A percentile compares a stretch with the other conserved stretches of the same genome.
These are phyloP conservation scores for Pichia cephalocereana DNA, from an alignment of 805 yeast genomes.

Conservation along the genomic window DNA sequence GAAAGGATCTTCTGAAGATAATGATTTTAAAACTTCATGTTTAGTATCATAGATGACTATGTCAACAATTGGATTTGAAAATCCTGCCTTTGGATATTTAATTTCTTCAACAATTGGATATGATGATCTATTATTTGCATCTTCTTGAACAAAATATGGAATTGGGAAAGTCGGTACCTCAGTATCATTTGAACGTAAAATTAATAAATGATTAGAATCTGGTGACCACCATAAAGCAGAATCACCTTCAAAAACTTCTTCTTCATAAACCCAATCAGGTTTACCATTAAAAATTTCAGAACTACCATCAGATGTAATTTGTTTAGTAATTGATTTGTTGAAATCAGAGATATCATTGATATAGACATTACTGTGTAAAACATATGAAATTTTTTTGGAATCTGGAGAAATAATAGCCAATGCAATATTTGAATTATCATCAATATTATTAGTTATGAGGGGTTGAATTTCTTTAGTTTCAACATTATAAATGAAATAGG, in stretches of 20 bases:
- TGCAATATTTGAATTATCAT: constrained; percentile 24
- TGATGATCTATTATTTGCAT: constrained; percentile 18
- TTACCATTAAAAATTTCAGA: constrained; percentile 70
- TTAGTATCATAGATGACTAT: constrained; percentile 36
- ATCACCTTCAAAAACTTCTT: constrained; percentile 69
- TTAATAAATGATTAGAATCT: constrained; percentile 53
- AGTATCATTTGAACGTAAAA: constrained; percentile 63
- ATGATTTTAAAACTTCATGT: constrained; percentile 13
- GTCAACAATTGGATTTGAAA: constrained; percentile 58
- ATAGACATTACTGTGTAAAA: constrained; percentile 61
- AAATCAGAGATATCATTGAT: constrained; percentile 31
- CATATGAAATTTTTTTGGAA: constrained; percentile 56
- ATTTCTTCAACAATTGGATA: constrained; percentile 55
- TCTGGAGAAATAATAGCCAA: constrained; percentile 68
- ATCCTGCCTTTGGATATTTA: constrained; percentile 84
- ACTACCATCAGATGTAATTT: constrained; percentile 65
- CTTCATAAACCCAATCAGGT: constrained; percentile 95
- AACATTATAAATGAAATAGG: constrained; percentile 54
- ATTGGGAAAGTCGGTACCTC: constrained; percentile 63
- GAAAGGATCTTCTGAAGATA: constrained; percentile 28
- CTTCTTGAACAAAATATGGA: constrained; percentile 60
- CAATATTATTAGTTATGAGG: constrained; percentile 12
- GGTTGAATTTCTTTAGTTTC: constrained; percentile 20
- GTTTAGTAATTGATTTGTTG: constrained; percentile 24
- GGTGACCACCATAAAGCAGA: constrained; percentile 86